Percentiles rank a stretch among this genome's conserved stretches.
These are phyloP conservation scores for Lecanosticta acicola DNA, from an alignment of 2,329 filamentous ascomycete genomes.

Conservation along the genomic window DNA sequence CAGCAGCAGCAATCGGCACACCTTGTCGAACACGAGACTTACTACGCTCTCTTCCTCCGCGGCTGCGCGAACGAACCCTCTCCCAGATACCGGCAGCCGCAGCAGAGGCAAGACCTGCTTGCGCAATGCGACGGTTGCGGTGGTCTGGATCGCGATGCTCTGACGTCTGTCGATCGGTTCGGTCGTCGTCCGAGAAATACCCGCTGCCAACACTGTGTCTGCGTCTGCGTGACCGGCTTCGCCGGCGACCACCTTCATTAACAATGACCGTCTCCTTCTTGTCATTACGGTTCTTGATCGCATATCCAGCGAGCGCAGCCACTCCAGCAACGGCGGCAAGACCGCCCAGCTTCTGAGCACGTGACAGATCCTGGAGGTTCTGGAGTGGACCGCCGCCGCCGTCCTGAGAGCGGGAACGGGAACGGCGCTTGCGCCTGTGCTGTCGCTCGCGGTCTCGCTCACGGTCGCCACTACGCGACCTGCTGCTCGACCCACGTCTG, in stretches of 20 bases:
- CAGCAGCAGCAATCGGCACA: constrained; percentile 56
- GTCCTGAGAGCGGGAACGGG: constrained; percentile 3
- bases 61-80: constrained; percentile 53
- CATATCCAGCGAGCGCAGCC: constrained; percentile 53
- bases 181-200: constrained; percentile 20
- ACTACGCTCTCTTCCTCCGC: constrained; percentile 47
- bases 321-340: constrained; percentile 57
- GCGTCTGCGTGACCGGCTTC: constrained; percentile 43
- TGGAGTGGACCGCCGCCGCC: too few relatives aligned
- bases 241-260: constrained; percentile 34
- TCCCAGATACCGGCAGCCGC: constrained; percentile 58
- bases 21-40: constrained; percentile 52
- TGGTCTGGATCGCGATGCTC: constrained; percentile 41
- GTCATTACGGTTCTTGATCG: constrained; percentile 46
- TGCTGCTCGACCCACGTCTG: constrained; percentile 18
- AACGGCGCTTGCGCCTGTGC: constrained; percentile 18
- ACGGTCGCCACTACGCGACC: constrained; percentile 20
- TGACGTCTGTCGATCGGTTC: constrained; percentile 17
- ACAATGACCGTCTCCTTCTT: constrained; percentile 43
- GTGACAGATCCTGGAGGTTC: constrained; percentile 30
- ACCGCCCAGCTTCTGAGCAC: constrained; percentile 50
- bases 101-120: constrained; percentile 57
- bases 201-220: constrained; percentile 31
- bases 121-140: constrained; percentile 54
- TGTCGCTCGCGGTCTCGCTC: not conserved